Conservation (phyloP, 129 eudicot genomes). For the Lactuca sativa region DNA sequence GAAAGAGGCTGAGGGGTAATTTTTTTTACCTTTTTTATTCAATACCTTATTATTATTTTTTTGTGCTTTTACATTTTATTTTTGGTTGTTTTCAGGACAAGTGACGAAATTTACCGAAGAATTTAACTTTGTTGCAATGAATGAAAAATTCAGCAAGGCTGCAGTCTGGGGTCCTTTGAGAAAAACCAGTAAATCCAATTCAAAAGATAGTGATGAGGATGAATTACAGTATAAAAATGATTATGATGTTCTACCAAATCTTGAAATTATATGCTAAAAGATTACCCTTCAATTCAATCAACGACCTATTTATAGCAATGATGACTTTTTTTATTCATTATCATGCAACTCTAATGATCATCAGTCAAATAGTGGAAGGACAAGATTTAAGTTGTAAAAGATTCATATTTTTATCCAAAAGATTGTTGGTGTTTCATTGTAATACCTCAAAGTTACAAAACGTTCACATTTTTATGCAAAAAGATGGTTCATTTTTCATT, state of each 20-base stretch:
- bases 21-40: too few species aligned
- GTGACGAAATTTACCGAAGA: constrained; percentile 80
- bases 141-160: constrained; percentile 88
- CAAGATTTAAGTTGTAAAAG: constrained; percentile 34
- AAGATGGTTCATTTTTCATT: too few species aligned
- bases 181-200: constrained; percentile 49
- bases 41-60: too few species aligned
- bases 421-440: too few species aligned
- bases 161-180: constrained; percentile 95
- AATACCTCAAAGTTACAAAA: too few species aligned
- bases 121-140: constrained; percentile 90
- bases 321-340: constrained; percentile 83
- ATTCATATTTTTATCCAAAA: too few species aligned
- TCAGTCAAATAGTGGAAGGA: constrained; percentile 60
- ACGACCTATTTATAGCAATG: constrained; percentile 84
- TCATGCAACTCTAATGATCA: constrained; percentile 59
- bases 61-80: neutral
- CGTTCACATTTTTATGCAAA: too few species aligned
- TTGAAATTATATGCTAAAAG: neutral
- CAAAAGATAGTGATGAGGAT: constrained; percentile 50
- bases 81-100: constrained; percentile 30
- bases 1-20: constrained; percentile 91
- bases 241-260: constrained; percentile 38
- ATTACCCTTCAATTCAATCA: neutral
- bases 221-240: constrained; percentile 50